phyloP scores from a whole-genome alignment of 2,329 filamentous ascomycete genomes.

The Colletotrichum navitas region DNA sequence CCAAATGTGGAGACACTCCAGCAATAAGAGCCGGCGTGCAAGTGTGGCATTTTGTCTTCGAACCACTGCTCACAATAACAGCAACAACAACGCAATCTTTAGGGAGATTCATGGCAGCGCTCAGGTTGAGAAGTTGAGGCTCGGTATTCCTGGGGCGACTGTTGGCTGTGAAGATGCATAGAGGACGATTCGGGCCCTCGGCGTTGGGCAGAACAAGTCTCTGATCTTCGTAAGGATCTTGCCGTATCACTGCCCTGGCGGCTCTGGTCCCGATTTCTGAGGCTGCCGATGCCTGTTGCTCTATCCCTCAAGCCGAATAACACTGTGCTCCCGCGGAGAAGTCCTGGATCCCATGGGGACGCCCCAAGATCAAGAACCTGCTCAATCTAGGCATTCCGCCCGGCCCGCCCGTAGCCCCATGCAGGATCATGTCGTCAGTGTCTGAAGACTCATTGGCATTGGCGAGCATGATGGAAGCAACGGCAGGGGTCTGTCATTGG shows the following conservation, averaged over 20 bases:
- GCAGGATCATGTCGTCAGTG: constrained; percentile 28
- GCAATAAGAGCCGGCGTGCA: background rate
- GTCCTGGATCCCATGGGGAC: constrained; percentile 15
- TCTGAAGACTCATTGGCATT: constrained; percentile 13
- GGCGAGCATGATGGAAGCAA: constrained; percentile 26
- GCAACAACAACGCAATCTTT: background rate
- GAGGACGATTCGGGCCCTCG: constrained; percentile 12
- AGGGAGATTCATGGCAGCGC: constrained; percentile 8
- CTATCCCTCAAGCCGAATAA: constrained; percentile 3
- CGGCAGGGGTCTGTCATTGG: constrained; percentile 9
- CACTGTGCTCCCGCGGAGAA: background rate
- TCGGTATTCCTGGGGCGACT: constrained; percentile 2
- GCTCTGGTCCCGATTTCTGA: constrained; percentile 28
- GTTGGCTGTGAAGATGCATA: background rate
- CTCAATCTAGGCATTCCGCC: constrained; percentile 19
- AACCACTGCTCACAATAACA: background rate
- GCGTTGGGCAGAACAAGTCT: constrained; percentile 20
- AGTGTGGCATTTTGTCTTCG: background rate
- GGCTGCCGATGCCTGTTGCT: constrained; percentile 13
- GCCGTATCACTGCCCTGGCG: constrained; percentile 3
- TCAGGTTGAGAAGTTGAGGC: constrained; percentile 18
- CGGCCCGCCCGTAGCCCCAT: constrained; percentile 18
- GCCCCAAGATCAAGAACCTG: constrained; percentile 18
- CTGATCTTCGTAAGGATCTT: constrained; percentile 32
- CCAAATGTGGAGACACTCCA: background rate